Conservation (phyloP, 495 filamentous ascomycete species). For the Jackrogersella minutella region DNA sequence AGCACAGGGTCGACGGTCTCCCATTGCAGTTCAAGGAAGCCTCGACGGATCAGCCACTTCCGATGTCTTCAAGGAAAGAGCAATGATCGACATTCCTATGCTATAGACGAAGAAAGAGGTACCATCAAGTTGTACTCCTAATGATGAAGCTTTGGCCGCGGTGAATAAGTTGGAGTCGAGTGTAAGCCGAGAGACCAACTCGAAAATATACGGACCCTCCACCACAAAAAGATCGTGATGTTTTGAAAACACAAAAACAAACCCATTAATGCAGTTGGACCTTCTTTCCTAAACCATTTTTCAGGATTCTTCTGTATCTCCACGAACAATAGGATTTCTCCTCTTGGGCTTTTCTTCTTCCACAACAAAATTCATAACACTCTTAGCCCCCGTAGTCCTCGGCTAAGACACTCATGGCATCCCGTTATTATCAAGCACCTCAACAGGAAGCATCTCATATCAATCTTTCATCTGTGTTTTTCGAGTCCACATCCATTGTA, state of each 20-base stretch:
- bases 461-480: not conserved
- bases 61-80: not conserved
- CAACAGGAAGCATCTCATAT: not conserved
- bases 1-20: not conserved
- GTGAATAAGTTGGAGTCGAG: not conserved
- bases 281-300: no score
- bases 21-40: not conserved
- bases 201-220: not conserved
- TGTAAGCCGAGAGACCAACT: not conserved
- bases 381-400: not conserved
- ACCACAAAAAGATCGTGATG: not conserved
- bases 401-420: not conserved
- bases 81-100: not conserved
- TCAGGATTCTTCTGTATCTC: conserved; percentile 5
- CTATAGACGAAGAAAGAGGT: not conserved
- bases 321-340: conserved; percentile 3
- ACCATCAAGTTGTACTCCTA: not conserved
- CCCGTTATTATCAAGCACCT: not conserved
- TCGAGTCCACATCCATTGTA: not conserved
- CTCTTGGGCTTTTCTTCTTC: conserved; percentile 4
- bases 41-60: not conserved
- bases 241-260: not conserved
- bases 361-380: not conserved
- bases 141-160: not conserved
- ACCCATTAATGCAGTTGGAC: not conserved